Evolutionary conservation across 371 early-diverging fungal species (phyloP).

Genomic region (Saksenaea oblongispora): DNA sequence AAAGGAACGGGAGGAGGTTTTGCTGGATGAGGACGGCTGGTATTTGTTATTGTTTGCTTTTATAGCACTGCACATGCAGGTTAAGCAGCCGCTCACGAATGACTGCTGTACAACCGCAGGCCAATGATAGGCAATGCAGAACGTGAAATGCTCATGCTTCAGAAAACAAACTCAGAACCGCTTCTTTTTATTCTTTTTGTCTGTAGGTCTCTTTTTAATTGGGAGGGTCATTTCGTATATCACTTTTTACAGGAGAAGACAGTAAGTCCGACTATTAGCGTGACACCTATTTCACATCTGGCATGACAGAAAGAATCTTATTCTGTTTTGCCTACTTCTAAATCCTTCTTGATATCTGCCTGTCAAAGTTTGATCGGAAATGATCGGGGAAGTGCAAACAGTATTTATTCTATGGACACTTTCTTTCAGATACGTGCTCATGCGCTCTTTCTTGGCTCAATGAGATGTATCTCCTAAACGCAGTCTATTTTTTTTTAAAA

Average conservation of each 20-base stretch:
- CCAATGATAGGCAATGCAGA: neutral
- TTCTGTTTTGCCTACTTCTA: neutral
- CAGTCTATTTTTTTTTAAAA: neutral
- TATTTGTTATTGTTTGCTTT: neutral
- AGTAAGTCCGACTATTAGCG: neutral
- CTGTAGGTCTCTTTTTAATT: neutral
- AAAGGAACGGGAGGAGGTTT: neutral
- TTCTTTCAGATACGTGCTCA: neutral
- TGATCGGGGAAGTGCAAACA: neutral
- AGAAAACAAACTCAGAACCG: neutral
- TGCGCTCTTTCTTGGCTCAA: neutral
- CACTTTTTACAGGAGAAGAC: neutral
- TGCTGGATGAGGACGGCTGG: neutral
- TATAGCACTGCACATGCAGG: neutral
- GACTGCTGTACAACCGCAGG: neutral
- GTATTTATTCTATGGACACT: neutral
- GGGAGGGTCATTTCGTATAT: too few relatives aligned
- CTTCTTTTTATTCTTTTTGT: neutral
- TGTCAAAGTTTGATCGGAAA: neutral
- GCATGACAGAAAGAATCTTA: neutral
- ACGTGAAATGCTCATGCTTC: neutral
- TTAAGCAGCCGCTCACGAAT: neutral
- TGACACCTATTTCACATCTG: neutral
- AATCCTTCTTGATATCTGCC: neutral
- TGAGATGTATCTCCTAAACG: neutral